phyloP scores from a whole-genome alignment of 495 filamentous ascomycete genomes.

The Hypoxylon rickii region DNA sequence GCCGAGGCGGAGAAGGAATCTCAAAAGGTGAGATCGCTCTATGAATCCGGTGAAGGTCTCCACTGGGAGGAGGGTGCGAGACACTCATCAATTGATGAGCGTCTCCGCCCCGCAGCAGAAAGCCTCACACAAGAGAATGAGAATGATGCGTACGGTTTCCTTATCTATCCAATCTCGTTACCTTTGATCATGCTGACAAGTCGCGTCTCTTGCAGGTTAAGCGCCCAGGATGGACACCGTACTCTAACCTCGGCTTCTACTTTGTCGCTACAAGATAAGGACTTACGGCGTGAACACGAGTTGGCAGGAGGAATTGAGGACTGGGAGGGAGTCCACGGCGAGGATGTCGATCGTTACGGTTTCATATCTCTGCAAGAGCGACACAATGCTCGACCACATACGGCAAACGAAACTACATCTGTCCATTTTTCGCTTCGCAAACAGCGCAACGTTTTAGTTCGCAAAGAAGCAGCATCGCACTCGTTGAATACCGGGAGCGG shows the following conservation, averaged over 20 bases:
- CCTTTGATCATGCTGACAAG: slow-evolving; percentile 39
- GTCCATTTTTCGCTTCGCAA: slow-evolving; percentile 41
- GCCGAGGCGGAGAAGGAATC: slow-evolving; percentile 85
- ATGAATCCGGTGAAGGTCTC: slow-evolving; percentile 71
- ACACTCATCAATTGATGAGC: slow-evolving; percentile 45
- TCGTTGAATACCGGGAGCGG: slow-evolving; percentile 45
- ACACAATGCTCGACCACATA: slow-evolving; percentile 39
- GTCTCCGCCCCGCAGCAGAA: slow-evolving; percentile 53
- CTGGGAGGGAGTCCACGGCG: slow-evolving; percentile 89
- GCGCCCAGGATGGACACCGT: slow-evolving; percentile 33
- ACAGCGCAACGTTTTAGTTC: slow-evolving; percentile 47
- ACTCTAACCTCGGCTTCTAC: slow-evolving; percentile 44
- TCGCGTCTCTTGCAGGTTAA: slow-evolving; percentile 27
- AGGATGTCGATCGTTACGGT: slow-evolving; percentile 89
- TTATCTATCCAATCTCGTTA: slow-evolving; percentile 41
- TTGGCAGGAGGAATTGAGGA: slow-evolving; percentile 89
- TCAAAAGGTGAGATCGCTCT: slow-evolving; percentile 88
- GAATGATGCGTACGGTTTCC: slow-evolving; percentile 58
- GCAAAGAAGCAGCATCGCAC: slow-evolving; percentile 43
- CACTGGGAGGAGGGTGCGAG: slow-evolving; percentile 62
- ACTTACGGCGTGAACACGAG: slow-evolving; percentile 41
- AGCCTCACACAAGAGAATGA: slow-evolving; percentile 55
- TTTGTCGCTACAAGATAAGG: slow-evolving; percentile 48
- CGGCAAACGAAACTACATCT: slow-evolving; percentile 40
- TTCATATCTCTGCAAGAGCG: slow-evolving; percentile 71